Evolutionary conservation across 768 basidiomycete species (phyloP).

Genomic region (Podaxis mareebaensis): DNA sequence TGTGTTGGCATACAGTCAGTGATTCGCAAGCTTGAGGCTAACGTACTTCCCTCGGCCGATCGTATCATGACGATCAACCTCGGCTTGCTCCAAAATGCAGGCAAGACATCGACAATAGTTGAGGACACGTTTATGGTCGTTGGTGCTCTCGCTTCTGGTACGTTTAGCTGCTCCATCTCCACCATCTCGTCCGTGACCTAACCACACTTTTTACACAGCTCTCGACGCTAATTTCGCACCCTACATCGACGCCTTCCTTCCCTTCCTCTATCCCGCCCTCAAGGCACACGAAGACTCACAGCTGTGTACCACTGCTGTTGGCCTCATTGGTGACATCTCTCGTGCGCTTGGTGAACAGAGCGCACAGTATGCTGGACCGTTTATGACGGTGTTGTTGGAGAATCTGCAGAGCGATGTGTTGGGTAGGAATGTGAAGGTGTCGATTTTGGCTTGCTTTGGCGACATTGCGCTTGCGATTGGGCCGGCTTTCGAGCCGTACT

Average conservation of each 20-base stretch:
- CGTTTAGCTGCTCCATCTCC: slow-evolving; percentile 19
- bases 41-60: slow-evolving; percentile 87
- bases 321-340: slow-evolving; percentile 95
- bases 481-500: slow-evolving; percentile 81
- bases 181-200: neutral
- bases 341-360: slow-evolving; percentile 88
- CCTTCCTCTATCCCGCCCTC: slow-evolving; percentile 85
- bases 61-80: slow-evolving; percentile 93
- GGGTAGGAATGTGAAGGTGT: slow-evolving; percentile 93
- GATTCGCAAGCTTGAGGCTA: slow-evolving; percentile 78
- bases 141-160: slow-evolving; percentile 81
- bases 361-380: slow-evolving; percentile 78
- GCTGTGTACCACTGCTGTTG: slow-evolving; percentile 93
- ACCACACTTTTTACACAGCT: slow-evolving; percentile 38
- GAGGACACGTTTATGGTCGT: slow-evolving; percentile 97
- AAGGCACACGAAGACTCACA: slow-evolving; percentile 94
- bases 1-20: slow-evolving; percentile 54
- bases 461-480: slow-evolving; percentile 95
- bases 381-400: slow-evolving; percentile 92
- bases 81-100: slow-evolving; percentile 80
- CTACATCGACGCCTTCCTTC: slow-evolving; percentile 85
- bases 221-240: slow-evolving; percentile 78
- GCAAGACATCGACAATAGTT: slow-evolving; percentile 91
- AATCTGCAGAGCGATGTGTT: slow-evolving; percentile 89
- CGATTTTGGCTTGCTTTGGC: slow-evolving; percentile 94